These are phyloP conservation scores for Salinomyces thailandicus DNA, from an alignment of 2,329 filamentous ascomycete genomes.

Conservation along the genomic window DNA sequence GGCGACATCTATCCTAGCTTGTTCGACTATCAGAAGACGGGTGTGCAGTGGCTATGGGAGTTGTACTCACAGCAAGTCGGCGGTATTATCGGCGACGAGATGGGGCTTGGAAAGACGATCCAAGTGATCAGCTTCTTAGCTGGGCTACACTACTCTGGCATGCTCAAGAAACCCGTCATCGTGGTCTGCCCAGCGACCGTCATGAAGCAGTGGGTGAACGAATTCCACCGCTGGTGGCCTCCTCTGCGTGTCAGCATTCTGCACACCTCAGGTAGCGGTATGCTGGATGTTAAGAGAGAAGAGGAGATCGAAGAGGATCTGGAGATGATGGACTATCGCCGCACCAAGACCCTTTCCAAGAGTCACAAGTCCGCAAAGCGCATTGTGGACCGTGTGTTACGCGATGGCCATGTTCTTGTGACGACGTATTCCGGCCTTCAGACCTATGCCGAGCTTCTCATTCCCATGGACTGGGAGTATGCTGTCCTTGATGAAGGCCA, in stretches of 20 bases:
- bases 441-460: conserved; percentile 73
- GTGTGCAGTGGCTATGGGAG: conserved; percentile 92
- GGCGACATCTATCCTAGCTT: conserved; percentile 87
- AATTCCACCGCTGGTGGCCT: conserved; percentile 99
- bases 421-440: conserved; percentile 96
- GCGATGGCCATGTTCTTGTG: conserved; percentile 82
- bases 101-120: conserved; percentile 95
- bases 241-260: conserved; percentile 90
- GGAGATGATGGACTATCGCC: conserved; percentile 38
- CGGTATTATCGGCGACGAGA: conserved; percentile 93
- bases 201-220: conserved; percentile 94
- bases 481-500: conserved; percentile 94
- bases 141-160: conserved; percentile 82
- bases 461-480: conserved; percentile 82
- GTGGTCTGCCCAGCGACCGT: conserved; percentile 91
- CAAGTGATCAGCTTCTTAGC: conserved; percentile 75
- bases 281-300: conserved; percentile 66
- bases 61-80: conserved; percentile 81
- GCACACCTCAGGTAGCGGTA: conserved; percentile 90
- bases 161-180: conserved; percentile 72
- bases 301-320: conserved; percentile 52
- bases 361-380: conserved; percentile 60
- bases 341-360: conserved; percentile 34
- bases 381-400: conserved; percentile 71
- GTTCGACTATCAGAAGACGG: conserved; percentile 95